Evolutionary conservation across 2,329 filamentous ascomycete genomes (phyloP).

Genomic region (Aspergillus fumigatus): DNA sequence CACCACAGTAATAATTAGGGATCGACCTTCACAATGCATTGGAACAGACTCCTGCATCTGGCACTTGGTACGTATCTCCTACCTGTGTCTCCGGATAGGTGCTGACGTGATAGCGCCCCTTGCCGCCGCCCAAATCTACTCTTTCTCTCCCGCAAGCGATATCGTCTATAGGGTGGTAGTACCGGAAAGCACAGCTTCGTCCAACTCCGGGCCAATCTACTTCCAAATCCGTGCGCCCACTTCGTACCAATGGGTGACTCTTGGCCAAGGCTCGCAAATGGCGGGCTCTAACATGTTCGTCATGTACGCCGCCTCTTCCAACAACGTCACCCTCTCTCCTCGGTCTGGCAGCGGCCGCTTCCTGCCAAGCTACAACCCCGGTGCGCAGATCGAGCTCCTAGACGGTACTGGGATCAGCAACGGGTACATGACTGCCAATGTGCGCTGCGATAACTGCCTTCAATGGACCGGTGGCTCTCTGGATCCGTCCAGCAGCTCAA

Average conservation of each 20-base stretch:
- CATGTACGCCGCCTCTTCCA: conserved; percentile 51
- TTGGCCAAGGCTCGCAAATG: conserved; percentile 57
- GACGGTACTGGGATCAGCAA: conserved; percentile 54
- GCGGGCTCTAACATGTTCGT: conserved; percentile 57
- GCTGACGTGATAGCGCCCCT: conserved; percentile 3
- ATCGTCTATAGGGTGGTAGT: conserved; percentile 50
- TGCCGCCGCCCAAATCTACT: conserved; percentile 6
- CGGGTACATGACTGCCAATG: conserved; percentile 56
- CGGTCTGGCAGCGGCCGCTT: conserved; percentile 47
- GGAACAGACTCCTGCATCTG: background rate
- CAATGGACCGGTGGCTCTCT: conserved; percentile 14
- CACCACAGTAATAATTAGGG: background rate
- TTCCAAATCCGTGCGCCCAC: conserved; percentile 53
- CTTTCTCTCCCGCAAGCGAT: conserved; percentile 16
- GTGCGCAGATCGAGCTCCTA: conserved; percentile 50
- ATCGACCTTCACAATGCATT: background rate
- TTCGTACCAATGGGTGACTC: conserved; percentile 48
- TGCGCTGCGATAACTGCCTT: conserved; percentile 37
- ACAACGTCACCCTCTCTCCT: conserved; percentile 60
- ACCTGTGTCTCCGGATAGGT: background rate
- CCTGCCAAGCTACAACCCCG: conserved; percentile 45
- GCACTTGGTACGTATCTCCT: background rate
- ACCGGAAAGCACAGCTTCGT: conserved; percentile 46
- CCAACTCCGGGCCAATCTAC: conserved; percentile 54
- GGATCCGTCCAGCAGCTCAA: conserved; percentile 14